Evolutionary conservation across 2,329 filamentous ascomycete genomes (phyloP), one percentile per base, ranked within the genome.

Genomic region (Beauveria australis): DNA sequence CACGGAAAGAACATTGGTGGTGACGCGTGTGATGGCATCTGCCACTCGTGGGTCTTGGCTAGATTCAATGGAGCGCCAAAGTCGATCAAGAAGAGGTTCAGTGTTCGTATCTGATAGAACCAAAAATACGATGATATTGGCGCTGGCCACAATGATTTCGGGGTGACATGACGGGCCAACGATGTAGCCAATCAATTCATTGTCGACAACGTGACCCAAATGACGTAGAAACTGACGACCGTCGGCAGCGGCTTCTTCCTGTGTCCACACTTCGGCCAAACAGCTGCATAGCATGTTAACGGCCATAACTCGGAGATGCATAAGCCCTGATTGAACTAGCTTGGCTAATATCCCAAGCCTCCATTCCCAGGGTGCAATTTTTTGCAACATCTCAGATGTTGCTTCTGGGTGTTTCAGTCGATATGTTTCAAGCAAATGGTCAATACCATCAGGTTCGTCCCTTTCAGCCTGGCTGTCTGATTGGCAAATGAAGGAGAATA

Each of bases 161-260:
- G 92, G 91, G 69, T 97, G 94, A 37, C 93, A 97, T 60, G 92
- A 92, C 16, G 93, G 86, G 2, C 93, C 91, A 56, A 97, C 83
- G 51, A 99, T 86, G 72, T 97, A 97, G 62, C 92, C 85, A 26
- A 96, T 83, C 28, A 97, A 78, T 58, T 86, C 85, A 44, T 88
- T 87, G 7, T 64, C 89, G 88, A 26, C 40, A 22, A 43, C 28
- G 6, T 83, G 78, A 5, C 89, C 85, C 58, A 95, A 76, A 66
- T 88, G 87, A 14, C 81, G 79, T 64, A 93, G 77, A 53, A 90
- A 78, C 1, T 81, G 71, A 62, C 65, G 70, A n/a, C 75, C 73
- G 10, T 74, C 78, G 62, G 65, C 75, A 66, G 62, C 69, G 59
- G 81, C 79, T n/a, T 79, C 79, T 64, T 82, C 77, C 9, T 77